Base-by-base conservation (phyloP, 2,329 filamentous ascomycete genomes). In the Cucurbitaria berberidis region DNA sequence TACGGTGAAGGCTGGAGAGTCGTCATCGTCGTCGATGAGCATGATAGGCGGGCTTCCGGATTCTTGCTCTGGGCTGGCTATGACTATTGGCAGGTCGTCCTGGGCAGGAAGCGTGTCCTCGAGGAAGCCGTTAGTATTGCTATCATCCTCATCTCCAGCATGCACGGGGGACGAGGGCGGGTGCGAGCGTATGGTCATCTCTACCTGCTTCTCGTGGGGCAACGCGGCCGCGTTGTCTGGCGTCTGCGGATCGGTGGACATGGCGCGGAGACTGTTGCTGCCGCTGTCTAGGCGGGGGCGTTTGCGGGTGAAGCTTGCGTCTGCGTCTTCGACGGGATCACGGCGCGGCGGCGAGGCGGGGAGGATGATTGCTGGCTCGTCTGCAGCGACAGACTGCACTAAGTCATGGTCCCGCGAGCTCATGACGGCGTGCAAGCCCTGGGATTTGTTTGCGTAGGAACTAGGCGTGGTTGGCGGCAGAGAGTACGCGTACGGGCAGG, bases 231-330 rank as follows among this genome's bases (percentile, higher is more conserved):
- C 39, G 46, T 44, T 53, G 32, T 49, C 49, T 42, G 56, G 53
- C 18, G 63, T 48, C 8, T 60, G 50, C 16, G 62, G 43, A 18
- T 73, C 65, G 46, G 66, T 52, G 21, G 72, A 69, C 62, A 74
- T 70, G 58, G 66, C 64, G 48, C 64, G 65, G 45, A 62, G 61
- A 39, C 64, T 64, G 48, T 59, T 62, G 58, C 57, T 61, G 60
- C 70, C 77, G 62, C 75, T 74, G 62, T 76, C 79, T 45, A 73
- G 64, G 41, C 71, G 66, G 53, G 76, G 78, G 64, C 78, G 76
- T 71, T 81, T 81, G 65, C 78, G 76, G 27, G 76, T 75, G 51
- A 76, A 72, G 30, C 76, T 76, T 45, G 74, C 68, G 63, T 79
- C 74, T 49, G 75, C 74, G 70, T 80, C 77, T 64, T 76, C 77